Evolutionary conservation across 148 eudicot genomes (phyloP).

Genomic region (Nyssa sinensis): DNA sequence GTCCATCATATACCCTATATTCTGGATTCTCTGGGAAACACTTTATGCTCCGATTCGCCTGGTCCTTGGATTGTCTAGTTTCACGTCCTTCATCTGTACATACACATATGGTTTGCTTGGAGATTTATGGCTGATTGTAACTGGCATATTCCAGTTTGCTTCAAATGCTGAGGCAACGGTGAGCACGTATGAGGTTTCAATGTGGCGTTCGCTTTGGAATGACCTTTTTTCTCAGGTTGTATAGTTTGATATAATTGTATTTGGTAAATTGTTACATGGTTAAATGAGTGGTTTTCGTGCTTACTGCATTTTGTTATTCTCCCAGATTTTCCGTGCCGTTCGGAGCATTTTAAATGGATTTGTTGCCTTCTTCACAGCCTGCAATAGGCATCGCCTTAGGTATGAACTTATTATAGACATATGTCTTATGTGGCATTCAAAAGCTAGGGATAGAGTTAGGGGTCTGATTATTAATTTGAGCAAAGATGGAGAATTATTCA

Average conservation of each 20-base stretch:
- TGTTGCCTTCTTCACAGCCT: constrained; percentile 82
- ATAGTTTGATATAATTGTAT: neutral
- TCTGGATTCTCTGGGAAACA: constrained; percentile 71
- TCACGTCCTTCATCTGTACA: constrained; percentile 36
- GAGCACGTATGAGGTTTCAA: constrained; percentile 60
- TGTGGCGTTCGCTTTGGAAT: constrained; percentile 90
- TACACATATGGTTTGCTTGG: constrained; percentile 41
- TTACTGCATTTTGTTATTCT: neutral
- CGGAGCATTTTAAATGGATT: constrained; percentile 85
- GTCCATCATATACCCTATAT: constrained; percentile 58
- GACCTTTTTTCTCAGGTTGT: constrained; percentile 86
- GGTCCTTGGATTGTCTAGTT: constrained; percentile 47
- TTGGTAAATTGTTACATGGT: neutral
- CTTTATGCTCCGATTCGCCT: constrained; percentile 78
- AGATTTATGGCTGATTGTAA: constrained; percentile 48
- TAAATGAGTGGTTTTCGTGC: neutral
- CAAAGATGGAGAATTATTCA: too few relatives aligned
- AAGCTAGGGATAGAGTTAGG: too few relatives aligned
- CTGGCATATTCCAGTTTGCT: constrained; percentile 53
- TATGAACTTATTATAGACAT: too few relatives aligned
- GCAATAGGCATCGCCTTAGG: constrained; percentile 97
- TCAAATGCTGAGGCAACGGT: constrained; percentile 73
- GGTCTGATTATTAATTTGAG: too few relatives aligned
- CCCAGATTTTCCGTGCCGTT: constrained; percentile 79
- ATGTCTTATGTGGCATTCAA: neutral